Base-by-base conservation (phyloP, 2,329 filamentous ascomycete genomes). In the Aspergillus nomiae region DNA sequence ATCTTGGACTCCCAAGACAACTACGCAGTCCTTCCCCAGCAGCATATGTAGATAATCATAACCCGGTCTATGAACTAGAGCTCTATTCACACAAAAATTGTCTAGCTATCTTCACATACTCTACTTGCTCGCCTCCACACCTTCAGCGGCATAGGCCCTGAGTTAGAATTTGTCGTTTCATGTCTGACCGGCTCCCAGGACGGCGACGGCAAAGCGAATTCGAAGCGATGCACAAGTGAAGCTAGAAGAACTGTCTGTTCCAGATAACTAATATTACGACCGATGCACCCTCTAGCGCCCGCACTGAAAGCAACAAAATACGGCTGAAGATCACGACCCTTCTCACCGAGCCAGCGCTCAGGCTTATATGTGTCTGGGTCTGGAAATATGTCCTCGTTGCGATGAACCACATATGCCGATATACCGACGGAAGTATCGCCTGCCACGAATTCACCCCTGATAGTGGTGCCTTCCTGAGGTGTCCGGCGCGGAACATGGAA, bases 391-490 rank as follows among this genome's bases (percentile, higher is more conserved):
- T 66, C 61, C 24, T 70, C 62, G 55, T 81, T 72, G 11, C 75
- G 74, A 64, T 80, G 77, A 3, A 74, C 71, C 7, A 78, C 73
- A 55, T 76, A 78, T 1, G 78, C 70, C 0, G 81, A 80, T 48
- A 82, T 77, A 21, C 72, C 74, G 3, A 85, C 80, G 0, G 73
- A 76, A 0, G 78, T 81, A 41, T 79, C 70, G 6, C 79, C 80
- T 0, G 82, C 48, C 4, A 71, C 50, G n/a, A 58, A 69, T 1
- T 69, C 60, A 1, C 61, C 60, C 1, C 66, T 32, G 34, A 85
- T 79, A 4, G 65, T 64, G 1, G 69, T 56, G 0, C 82, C 82
- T 53, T 81, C 80, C 0, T 75, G 67, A 0, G 81, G 82, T 2
- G 81, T 83, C 30, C 75, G 69, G 6, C 82, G 77, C 1, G 77